A percentile compares a stretch with the other conserved stretches of the same genome.
Conservation (phyloP, 2,329 filamentous ascomycete species). For the Sclerotinia borealis region DNA sequence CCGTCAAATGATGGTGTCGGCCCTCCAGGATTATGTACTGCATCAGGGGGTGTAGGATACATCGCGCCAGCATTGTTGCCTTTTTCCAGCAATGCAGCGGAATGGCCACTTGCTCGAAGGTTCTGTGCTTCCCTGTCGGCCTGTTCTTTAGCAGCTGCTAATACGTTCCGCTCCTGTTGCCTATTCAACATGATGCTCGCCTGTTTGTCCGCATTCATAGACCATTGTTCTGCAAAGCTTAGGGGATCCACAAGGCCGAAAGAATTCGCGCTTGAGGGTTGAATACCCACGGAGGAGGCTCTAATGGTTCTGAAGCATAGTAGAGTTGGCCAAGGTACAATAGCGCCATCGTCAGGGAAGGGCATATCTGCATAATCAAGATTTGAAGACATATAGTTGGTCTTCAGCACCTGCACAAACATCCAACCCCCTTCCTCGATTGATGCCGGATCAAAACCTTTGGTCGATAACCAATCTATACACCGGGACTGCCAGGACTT, state of each 20-base stretch:
- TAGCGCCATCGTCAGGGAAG: constrained; percentile 23
- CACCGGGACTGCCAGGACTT: constrained; percentile 30
- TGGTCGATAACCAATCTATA: constrained; percentile 31
- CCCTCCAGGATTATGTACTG: constrained; percentile 47
- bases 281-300: constrained; percentile 10
- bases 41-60: constrained; percentile 69
- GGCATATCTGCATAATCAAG: constrained; percentile 22
- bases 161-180: constrained; percentile 44
- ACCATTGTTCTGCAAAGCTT: constrained; percentile 35
- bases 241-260: constrained; percentile 30
- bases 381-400: constrained; percentile 22
- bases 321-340: constrained; percentile 32
- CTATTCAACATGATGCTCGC: constrained; percentile 44
- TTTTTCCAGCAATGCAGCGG: constrained; percentile 46
- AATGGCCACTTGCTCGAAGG: constrained; percentile 43
- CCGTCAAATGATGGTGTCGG: constrained; percentile 53
- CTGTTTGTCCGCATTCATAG: constrained; percentile 29
- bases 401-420: constrained; percentile 28
- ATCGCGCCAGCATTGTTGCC: constrained; percentile 49
- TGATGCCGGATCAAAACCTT: constrained; percentile 25
- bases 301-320: constrained; percentile 30
- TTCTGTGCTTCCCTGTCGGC: constrained; percentile 39
- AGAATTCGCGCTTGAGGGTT: not conserved
- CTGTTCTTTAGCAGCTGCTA: constrained; percentile 35
- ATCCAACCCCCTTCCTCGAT: constrained; percentile 32